phyloP scores from a whole-genome alignment of 306 rosid genomes.

The Echinosophora koreensis region DNA sequence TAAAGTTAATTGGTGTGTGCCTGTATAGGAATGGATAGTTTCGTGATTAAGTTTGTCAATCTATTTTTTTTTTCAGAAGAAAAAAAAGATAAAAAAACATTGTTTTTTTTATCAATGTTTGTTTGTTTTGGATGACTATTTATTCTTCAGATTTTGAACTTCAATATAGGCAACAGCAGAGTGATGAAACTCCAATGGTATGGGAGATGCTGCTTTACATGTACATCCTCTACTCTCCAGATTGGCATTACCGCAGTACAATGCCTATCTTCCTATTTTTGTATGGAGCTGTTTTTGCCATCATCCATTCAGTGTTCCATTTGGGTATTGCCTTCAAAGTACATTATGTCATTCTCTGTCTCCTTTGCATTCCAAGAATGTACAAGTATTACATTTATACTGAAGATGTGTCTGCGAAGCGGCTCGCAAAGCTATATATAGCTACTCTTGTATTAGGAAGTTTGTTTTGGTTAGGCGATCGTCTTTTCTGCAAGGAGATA shows the following conservation, averaged over 20 bases:
- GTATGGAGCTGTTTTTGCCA: conserved; percentile 73
- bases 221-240: conserved; percentile 88
- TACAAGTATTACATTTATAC: conserved; percentile 87
- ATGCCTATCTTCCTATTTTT: conserved; percentile 87
- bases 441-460: conserved; percentile 69
- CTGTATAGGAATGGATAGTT: background rate
- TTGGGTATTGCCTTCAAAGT: conserved; percentile 77
- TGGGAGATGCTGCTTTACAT: conserved; percentile 92
- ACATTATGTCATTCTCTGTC: conserved; percentile 69
- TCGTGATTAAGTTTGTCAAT: conserved; percentile 1
- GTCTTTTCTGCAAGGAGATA: conserved; percentile 70
- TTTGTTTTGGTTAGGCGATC: conserved; percentile 73
- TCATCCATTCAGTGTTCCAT: conserved; percentile 63
- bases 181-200: conserved; percentile 92
- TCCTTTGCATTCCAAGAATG: conserved; percentile 89
- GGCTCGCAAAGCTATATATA: conserved; percentile 65
- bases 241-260: conserved; percentile 88
- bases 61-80: too few relatives aligned
- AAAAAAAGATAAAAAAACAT: too few relatives aligned
- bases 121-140: conserved; percentile 48
- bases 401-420: conserved; percentile 63
- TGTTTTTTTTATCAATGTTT: background rate
- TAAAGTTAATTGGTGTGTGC: conserved; percentile 34
- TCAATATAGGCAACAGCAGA: conserved; percentile 83
- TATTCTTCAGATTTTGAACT: conserved; percentile 43